phyloP scores from a whole-genome alignment of 2,329 filamentous ascomycete genomes.

The Microdochium paspali region DNA sequence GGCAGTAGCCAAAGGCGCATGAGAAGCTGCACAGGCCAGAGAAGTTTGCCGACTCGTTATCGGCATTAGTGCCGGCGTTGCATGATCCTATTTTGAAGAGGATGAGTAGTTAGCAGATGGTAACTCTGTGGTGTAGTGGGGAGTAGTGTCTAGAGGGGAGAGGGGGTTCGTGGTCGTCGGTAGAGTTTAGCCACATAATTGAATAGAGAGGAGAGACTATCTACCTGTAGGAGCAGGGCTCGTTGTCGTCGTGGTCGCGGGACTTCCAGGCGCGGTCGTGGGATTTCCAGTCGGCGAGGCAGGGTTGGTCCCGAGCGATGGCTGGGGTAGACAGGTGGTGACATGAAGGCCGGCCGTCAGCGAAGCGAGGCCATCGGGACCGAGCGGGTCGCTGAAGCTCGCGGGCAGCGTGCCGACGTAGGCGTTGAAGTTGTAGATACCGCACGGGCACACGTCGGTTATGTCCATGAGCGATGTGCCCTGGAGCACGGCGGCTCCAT shows the following conservation, averaged over 20 bases:
- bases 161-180: too few species aligned
- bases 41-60: conserved; percentile 6
- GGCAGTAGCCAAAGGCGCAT: conserved; percentile 10
- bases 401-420: conserved; percentile 41
- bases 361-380: conserved; percentile 19
- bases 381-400: conserved; percentile 22
- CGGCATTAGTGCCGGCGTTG: conserved; percentile 7
- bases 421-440: conserved; percentile 48
- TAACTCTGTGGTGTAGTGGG: neutral
- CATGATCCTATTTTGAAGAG: conserved; percentile 2
- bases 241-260: neutral
- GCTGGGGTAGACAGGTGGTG: conserved; percentile 10
- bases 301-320: conserved; percentile 12
- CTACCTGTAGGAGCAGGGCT: neutral
- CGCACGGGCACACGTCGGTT: conserved; percentile 35
- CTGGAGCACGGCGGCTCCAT: conserved; percentile 28
- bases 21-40: conserved; percentile 8
- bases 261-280: neutral
- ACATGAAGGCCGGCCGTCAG: conserved; percentile 18
- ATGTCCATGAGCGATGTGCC: conserved; percentile 41
- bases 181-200: too few species aligned
- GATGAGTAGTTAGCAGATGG: conserved; percentile 9
- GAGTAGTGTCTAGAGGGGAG: neutral
- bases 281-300: neutral
- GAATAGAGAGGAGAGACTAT: too few species aligned